These are phyloP conservation scores for Ceratobasidium sp. DNA, from an alignment of 1,284 basidiomycete species.

Conservation along the genomic window DNA sequence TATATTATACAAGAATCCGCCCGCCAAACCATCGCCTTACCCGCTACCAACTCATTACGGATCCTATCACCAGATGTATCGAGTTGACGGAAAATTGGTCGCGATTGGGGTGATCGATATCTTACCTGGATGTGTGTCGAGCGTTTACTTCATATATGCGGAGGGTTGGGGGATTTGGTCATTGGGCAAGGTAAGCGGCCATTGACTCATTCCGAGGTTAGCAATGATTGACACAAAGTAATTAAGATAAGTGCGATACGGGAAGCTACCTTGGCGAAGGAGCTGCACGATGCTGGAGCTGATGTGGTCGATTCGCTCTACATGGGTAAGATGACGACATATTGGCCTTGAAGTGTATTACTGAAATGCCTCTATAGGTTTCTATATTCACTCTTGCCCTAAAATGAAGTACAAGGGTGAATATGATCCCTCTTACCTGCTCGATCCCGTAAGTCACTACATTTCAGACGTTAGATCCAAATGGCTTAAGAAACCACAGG, in stretches of 20 bases:
- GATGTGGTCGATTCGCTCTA: slow-evolving; percentile 74
- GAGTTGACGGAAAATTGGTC: slow-evolving; percentile 81
- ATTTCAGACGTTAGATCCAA: slow-evolving; percentile 14
- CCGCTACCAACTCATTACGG: slow-evolving; percentile 80
- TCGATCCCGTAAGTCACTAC: slow-evolving; percentile 77
- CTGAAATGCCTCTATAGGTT: slow-evolving; percentile 65
- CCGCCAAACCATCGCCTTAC: slow-evolving; percentile 52
- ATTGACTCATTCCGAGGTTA: slow-evolving; percentile 1
- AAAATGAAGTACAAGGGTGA: slow-evolving; percentile 99
- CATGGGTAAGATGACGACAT: slow-evolving; percentile 68
- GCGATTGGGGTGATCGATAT: slow-evolving; percentile 93
- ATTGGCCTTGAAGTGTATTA: neutral
- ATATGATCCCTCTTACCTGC: slow-evolving; percentile 86
- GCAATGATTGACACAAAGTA: neutral
- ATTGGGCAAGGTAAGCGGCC: slow-evolving; percentile 77
- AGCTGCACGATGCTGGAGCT: slow-evolving; percentile 78
- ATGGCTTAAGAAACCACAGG: slow-evolving; percentile 57
- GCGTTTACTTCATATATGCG: slow-evolving; percentile 96
- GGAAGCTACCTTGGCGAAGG: slow-evolving; percentile 76
- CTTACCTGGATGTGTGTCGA: slow-evolving; percentile 88
- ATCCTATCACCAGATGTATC: slow-evolving; percentile 87
- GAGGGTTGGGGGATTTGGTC: slow-evolving; percentile 78
- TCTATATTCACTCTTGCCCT: slow-evolving; percentile 88
- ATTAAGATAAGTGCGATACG: slow-evolving; percentile 82
- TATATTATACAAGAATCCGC: slow-evolving; percentile 66